Evolutionary conservation across 2,329 filamentous ascomycete species (phyloP).

Genomic region (Aspergillus pseudotamarii): DNA sequence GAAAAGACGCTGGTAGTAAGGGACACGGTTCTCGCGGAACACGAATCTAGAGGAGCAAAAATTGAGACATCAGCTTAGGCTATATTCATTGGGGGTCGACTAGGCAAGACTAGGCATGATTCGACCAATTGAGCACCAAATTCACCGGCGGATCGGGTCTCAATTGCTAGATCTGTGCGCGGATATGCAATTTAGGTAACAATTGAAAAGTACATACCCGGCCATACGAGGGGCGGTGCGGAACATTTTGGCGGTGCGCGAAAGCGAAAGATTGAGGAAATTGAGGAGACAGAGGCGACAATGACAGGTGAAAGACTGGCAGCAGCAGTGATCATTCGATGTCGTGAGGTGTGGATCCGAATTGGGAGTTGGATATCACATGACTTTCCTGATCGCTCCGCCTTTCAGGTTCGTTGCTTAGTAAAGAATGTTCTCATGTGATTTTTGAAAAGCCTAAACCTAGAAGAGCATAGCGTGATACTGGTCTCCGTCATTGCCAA

Average conservation of each 20-base stretch:
- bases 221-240: slow-evolving; percentile 47
- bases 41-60: slow-evolving; percentile 47
- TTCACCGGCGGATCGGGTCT: slow-evolving; percentile 18
- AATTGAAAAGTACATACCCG: slow-evolving; percentile 39
- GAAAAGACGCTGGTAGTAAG: slow-evolving; percentile 68
- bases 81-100: neutral
- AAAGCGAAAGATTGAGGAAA: slow-evolving; percentile 26
- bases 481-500: slow-evolving; percentile 12
- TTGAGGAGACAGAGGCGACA: slow-evolving; percentile 28
- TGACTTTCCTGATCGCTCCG: slow-evolving; percentile 37
- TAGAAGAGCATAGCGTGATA: slow-evolving; percentile 9
- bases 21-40: slow-evolving; percentile 69
- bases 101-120: slow-evolving; percentile 16
- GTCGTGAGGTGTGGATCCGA: slow-evolving; percentile 32
- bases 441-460: slow-evolving; percentile 17
- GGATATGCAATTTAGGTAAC: neutral
- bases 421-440: slow-evolving; percentile 23
- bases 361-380: slow-evolving; percentile 26
- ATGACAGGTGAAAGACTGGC: slow-evolving; percentile 27
- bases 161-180: slow-evolving; percentile 19
- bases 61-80: slow-evolving; percentile 22
- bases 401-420: slow-evolving; percentile 28
- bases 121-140: slow-evolving; percentile 23
- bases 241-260: slow-evolving; percentile 42
- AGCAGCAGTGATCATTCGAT: slow-evolving; percentile 29